Conservation (phyloP, 2,329 filamentous ascomycete genomes). For the Colletotrichum agaves region DNA sequence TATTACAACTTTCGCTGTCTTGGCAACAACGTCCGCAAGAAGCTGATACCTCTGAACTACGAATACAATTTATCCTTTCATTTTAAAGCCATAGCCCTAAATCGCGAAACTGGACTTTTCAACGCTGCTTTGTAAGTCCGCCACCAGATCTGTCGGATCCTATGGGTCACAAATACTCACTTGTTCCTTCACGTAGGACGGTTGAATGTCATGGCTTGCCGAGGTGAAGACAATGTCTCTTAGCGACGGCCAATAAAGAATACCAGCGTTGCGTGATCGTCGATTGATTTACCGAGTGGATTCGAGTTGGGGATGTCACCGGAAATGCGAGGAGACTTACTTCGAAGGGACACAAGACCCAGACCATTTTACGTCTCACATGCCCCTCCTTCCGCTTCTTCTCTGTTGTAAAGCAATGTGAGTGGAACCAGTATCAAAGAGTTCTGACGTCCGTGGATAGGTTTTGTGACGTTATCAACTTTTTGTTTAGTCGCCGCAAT, state of each 20-base stretch:
- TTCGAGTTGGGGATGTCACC: not conserved
- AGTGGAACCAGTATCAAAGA: not conserved
- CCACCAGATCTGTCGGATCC: not conserved
- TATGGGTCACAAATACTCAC: not conserved
- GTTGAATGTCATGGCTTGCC: not conserved
- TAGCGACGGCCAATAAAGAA: not conserved
- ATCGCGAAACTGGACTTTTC: too few relatives aligned
- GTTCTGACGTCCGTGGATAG: fast-evolving
- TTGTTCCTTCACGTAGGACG: not conserved
- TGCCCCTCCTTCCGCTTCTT: not conserved
- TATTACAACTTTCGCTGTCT: too few relatives aligned
- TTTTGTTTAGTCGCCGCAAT: not conserved
- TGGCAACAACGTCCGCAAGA: too few relatives aligned
- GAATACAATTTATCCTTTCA: too few relatives aligned
- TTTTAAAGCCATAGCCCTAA: too few relatives aligned
- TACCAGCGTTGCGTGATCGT: not conserved
- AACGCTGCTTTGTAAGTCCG: not conserved
- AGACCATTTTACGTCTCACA: not conserved
- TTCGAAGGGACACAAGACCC: not conserved
- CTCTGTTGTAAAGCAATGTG: not conserved
- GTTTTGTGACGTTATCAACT: not conserved
- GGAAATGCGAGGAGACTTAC: not conserved
- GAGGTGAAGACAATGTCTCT: not conserved
- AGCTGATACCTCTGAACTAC: too few relatives aligned
- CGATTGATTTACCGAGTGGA: not conserved